Base-by-base conservation (phyloP, 352 stramenopile species). In the Phytophthora podocarpi region DNA sequence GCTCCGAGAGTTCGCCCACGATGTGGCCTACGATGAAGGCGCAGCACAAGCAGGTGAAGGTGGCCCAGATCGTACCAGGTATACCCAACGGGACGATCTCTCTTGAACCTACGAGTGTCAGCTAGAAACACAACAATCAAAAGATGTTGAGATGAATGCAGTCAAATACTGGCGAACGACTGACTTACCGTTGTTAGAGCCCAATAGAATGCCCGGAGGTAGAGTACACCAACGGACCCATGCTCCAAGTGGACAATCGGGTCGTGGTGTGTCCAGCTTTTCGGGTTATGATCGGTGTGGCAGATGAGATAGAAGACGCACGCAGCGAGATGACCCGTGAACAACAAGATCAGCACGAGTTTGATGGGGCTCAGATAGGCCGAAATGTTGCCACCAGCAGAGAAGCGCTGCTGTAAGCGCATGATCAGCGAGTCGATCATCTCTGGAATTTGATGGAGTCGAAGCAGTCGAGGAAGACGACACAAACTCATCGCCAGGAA, bases 11-110 rank as follows among this genome's bases (percentile, higher is more conserved):
- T 50, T 91, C 82, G 3, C 84, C 82, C 5, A 93, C 69, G 30
- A 93, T 90, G 50, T 91, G 82, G 0, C 84, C 82, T 26, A 93
- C 81, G 34, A 93, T 80, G 53, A 93, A 93, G 5, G 82, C 80
- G 39, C 84, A 90, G 39, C 74, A 89, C 30, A 93, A 69, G 26
- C 82, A 91, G 13, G 78, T 87, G 3, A 82, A 34, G 0, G 74
- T 78, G 5, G 84, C 82, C 66, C 83, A 93, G n/a, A 91, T 50
- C 5, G 84, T 91, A 0, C 78, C 80, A 0, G 72, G 48, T 6
- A 86, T 78, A 4, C 76, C 77, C 16, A 88, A 28, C 10, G 84
- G 84, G 1, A 89, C 80, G 54, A 93, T 87, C 15, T 93, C 84
- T 11, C 71, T 65, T 0, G 83, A 91, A 4, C 83, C 84, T 2